Evolutionary conservation across 2,329 filamentous ascomycete genomes (phyloP).

Genomic region (Triangularia verruculosa): DNA sequence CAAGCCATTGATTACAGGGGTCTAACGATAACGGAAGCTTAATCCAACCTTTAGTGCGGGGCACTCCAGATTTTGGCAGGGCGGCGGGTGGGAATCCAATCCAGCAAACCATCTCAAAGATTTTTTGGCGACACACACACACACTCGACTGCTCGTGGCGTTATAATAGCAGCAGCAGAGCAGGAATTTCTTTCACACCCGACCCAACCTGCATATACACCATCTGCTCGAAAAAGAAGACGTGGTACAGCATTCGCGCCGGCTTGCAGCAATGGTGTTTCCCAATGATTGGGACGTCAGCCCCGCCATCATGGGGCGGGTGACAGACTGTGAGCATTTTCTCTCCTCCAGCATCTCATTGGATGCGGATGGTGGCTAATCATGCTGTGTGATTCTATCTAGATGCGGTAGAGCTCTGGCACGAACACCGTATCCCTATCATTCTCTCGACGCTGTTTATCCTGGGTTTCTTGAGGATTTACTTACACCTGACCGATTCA

Average conservation of each 20-base stretch:
- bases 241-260: neutral
- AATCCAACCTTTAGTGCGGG: conserved; percentile 15
- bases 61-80: conserved; percentile 11
- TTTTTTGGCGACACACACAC: conserved; percentile 4
- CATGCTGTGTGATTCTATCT: neutral
- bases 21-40: conserved; percentile 5
- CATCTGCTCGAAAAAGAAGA: neutral
- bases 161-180: neutral
- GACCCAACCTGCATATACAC: neutral
- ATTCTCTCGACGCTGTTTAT: conserved; percentile 39
- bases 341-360: neutral
- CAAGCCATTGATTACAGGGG: conserved; percentile 1
- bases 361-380: neutral
- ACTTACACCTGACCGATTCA: conserved; percentile 39
- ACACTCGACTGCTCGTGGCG: too few relatives aligned
- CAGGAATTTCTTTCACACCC: neutral
- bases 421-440: conserved; percentile 44
- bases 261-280: conserved; percentile 13
- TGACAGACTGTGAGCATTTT: conserved; percentile 14
- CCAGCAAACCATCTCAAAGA: neutral
- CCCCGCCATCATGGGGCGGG: conserved; percentile 12
- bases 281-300: conserved; percentile 15
- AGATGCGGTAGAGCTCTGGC: conserved; percentile 39
- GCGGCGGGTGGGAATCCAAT: neutral
- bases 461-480: conserved; percentile 41